These are phyloP conservation scores for Scopulariopsis brevicaulis DNA, from an alignment of 2,329 filamentous ascomycete genomes.

Conservation along the genomic window DNA sequence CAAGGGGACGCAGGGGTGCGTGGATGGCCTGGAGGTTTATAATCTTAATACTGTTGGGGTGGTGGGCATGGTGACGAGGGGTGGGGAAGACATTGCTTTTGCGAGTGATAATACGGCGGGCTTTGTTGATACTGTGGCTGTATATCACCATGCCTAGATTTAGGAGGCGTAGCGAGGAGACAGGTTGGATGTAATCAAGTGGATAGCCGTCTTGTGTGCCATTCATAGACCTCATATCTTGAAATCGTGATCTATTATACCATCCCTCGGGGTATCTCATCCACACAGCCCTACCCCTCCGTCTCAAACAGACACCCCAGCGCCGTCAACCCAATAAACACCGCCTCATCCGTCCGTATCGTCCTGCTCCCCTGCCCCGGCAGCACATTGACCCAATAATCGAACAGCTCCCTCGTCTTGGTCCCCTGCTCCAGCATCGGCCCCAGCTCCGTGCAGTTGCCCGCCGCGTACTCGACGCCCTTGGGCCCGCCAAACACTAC, in stretches of 20 bases:
- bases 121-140: slow-evolving; percentile 23
- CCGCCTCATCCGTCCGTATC: slow-evolving; percentile 74
- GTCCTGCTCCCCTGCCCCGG: slow-evolving; percentile 72
- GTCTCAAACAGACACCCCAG: slow-evolving; percentile 46
- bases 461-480: slow-evolving; percentile 65
- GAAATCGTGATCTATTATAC: too few relatives aligned
- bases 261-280: not conserved
- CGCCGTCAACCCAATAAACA: slow-evolving; percentile 65
- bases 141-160: slow-evolving; percentile 8
- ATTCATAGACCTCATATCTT: too few relatives aligned
- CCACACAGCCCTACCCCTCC: not conserved
- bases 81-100: slow-evolving; percentile 20
- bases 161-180: too few relatives aligned
- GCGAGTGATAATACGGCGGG: slow-evolving; percentile 25
- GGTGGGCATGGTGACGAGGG: slow-evolving; percentile 24
- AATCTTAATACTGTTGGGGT: slow-evolving; percentile 33
- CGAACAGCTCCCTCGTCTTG: slow-evolving; percentile 62
- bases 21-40: slow-evolving; percentile 18
- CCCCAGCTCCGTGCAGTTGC: slow-evolving; percentile 42
- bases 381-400: slow-evolving; percentile 73
- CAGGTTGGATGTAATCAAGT: not conserved
- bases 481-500: slow-evolving; percentile 73
- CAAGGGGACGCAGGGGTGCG: not conserved
- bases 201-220: not conserved
- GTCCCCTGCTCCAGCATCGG: slow-evolving; percentile 51